Percentiles rank a stretch among this genome's conserved stretches.
phyloP scores from a whole-genome alignment of 768 basidiomycete genomes.

The Agrocybe chaxingu region DNA sequence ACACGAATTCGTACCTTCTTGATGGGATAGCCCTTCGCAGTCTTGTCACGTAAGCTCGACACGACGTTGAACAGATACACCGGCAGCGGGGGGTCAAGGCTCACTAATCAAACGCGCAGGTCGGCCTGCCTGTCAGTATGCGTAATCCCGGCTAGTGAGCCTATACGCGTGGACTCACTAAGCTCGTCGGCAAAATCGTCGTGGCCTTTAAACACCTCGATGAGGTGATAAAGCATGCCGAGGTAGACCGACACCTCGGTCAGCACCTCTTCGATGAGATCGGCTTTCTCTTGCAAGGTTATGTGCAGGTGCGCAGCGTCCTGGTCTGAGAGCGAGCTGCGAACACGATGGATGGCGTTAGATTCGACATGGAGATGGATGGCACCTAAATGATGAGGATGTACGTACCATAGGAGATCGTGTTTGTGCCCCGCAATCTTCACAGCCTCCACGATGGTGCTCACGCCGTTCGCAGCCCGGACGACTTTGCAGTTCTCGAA shows the following conservation, averaged over 20 bases:
- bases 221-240: slow-evolving; percentile 91
- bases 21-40: slow-evolving; percentile 92
- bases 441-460: slow-evolving; percentile 80
- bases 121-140: too few species aligned
- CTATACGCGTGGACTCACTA: slow-evolving; percentile 53
- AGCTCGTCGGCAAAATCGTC: slow-evolving; percentile 96
- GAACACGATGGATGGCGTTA: slow-evolving; percentile 1
- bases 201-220: slow-evolving; percentile 90
- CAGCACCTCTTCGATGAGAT: slow-evolving; percentile 85
- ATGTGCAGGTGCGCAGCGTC: slow-evolving; percentile 73
- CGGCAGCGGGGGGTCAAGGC: slow-evolving; percentile 89
- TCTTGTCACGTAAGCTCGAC: slow-evolving; percentile 88
- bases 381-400: slow-evolving; percentile 1
- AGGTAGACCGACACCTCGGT: slow-evolving; percentile 93
- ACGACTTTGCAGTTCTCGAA: slow-evolving; percentile 91
- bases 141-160: too few species aligned
- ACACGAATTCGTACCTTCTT: slow-evolving; percentile 68
- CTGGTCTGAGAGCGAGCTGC: slow-evolving; percentile 73
- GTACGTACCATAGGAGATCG: slow-evolving; percentile 70
- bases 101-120: slow-evolving; percentile 54
- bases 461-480: slow-evolving; percentile 78
- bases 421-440: slow-evolving; percentile 89
- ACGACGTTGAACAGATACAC: slow-evolving; percentile 90
- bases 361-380: neutral
- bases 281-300: slow-evolving; percentile 64